Percentiles rank a stretch among this genome's conserved stretches.
Conservation (phyloP, 2,329 filamentous ascomycete genomes). For the Madurella fahalii region DNA sequence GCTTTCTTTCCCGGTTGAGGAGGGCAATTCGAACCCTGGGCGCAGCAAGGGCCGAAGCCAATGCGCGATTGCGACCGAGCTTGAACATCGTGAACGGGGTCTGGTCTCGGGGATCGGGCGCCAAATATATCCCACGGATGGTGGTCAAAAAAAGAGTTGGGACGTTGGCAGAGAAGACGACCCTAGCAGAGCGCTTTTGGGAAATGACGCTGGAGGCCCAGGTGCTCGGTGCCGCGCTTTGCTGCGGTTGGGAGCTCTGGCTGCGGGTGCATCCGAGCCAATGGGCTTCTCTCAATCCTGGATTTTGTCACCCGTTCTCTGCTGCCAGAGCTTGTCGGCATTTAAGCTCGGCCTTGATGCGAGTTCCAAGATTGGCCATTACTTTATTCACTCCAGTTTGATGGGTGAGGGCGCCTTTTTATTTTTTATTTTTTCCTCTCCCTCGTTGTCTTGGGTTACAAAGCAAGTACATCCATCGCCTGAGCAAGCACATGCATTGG, state of each 20-base stretch:
- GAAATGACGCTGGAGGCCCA: constrained; percentile 25
- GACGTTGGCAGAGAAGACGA: neutral
- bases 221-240: neutral
- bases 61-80: constrained; percentile 73
- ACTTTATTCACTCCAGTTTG: too few relatives aligned
- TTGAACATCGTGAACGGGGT: constrained; percentile 68
- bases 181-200: constrained; percentile 5
- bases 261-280: constrained; percentile 13
- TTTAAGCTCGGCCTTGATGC: too few relatives aligned
- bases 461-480: too few relatives aligned
- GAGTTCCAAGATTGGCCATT: too few relatives aligned
- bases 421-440: too few relatives aligned
- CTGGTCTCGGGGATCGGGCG: neutral
- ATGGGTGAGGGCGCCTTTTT: too few relatives aligned
- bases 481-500: too few relatives aligned
- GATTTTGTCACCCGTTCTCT: neutral
- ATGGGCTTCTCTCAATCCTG: neutral
- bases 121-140: neutral
- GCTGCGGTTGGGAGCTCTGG: constrained; percentile 3
- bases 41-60: constrained; percentile 75
- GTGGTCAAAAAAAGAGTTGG: neutral
- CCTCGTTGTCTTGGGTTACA: too few relatives aligned
- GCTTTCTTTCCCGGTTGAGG: neutral
- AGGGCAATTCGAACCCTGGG: constrained; percentile 58
- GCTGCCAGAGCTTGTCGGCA: too few relatives aligned